phyloP scores from a whole-genome alignment of 2,329 filamentous ascomycete species.

The Myriosclerotinia curreyana region DNA sequence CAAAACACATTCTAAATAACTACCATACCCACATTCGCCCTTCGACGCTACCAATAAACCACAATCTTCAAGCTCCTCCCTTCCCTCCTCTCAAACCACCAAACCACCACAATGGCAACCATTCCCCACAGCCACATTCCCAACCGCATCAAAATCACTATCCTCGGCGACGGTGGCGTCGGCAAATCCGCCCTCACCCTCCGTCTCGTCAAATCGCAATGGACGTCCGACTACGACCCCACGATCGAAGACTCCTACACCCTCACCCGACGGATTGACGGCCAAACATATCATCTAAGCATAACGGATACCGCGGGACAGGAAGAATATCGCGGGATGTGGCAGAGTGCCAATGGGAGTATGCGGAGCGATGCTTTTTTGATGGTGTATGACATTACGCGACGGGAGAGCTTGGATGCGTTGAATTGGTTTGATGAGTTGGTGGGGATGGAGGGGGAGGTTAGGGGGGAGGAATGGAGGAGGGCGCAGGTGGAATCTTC shows the following conservation, averaged over 20 bases:
- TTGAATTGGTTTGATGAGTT: constrained; percentile 78
- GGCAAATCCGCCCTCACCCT: constrained; percentile 84
- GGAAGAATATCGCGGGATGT: constrained; percentile 85
- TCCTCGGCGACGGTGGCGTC: constrained; percentile 82
- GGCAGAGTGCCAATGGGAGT: constrained; percentile 62
- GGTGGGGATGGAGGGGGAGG: constrained; percentile 60
- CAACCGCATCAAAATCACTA: constrained; percentile 65
- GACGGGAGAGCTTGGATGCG: constrained; percentile 62
- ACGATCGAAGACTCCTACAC: constrained; percentile 84
- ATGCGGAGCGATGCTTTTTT: constrained; percentile 79
- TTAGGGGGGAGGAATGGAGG: constrained; percentile 9
- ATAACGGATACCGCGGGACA: constrained; percentile 86
- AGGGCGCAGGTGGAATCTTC: not conserved
- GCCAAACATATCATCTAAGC: constrained; percentile 70
- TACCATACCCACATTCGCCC: not conserved
- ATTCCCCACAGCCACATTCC: constrained; percentile 5
- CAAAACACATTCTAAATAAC: constrained; percentile 9
- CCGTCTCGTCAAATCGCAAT: constrained; percentile 75
- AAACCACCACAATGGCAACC: not conserved
- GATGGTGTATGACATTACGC: constrained; percentile 85
- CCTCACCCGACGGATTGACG: constrained; percentile 76
- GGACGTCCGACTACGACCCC: constrained; percentile 80
- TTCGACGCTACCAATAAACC: not conserved
- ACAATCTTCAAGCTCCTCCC: not conserved
- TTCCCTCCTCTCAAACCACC: not conserved